These are phyloP conservation scores for Pseudogymnoascus sp. DNA, from an alignment of 2,329 filamentous ascomycete genomes.

Conservation along the genomic window DNA sequence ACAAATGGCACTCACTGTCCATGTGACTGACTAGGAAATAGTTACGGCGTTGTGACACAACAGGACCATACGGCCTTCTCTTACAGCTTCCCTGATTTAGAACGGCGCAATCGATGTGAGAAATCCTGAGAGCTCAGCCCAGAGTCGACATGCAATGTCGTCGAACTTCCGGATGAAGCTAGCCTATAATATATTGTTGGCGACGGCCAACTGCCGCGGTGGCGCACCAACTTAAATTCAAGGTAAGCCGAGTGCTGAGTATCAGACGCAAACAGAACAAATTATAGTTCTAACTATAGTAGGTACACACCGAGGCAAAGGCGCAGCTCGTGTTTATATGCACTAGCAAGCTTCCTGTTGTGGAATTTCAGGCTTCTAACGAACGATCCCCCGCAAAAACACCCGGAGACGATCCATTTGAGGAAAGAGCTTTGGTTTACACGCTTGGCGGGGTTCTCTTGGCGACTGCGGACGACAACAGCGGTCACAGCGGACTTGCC, in stretches of 20 bases:
- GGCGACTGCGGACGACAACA: background rate
- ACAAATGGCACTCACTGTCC: background rate
- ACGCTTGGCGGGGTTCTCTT: background rate
- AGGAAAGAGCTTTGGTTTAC: constrained; percentile 1
- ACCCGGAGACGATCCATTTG: background rate
- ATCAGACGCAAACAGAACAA: constrained; percentile 4
- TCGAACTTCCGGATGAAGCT: background rate
- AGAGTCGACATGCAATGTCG: background rate
- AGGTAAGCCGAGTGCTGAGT: background rate
- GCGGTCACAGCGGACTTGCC: background rate
- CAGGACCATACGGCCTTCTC: background rate
- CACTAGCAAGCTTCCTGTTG: constrained; percentile 3
- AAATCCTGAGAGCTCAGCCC: background rate
- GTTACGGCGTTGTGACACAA: background rate
- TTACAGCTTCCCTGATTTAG: background rate
- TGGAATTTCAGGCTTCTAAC: background rate
- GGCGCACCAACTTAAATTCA: constrained; percentile 3
- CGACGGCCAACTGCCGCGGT: background rate
- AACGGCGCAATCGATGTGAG: background rate
- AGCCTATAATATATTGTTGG: background rate
- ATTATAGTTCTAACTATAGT: background rate
- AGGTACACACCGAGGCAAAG: background rate
- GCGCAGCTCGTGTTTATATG: background rate
- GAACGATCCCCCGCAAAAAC: background rate
- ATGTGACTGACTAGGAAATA: background rate